Percentiles rank a stretch among this genome's conserved stretches.
Conservation (phyloP, 1,139 yeast genomes). For the Protomyces gravidus region DNA sequence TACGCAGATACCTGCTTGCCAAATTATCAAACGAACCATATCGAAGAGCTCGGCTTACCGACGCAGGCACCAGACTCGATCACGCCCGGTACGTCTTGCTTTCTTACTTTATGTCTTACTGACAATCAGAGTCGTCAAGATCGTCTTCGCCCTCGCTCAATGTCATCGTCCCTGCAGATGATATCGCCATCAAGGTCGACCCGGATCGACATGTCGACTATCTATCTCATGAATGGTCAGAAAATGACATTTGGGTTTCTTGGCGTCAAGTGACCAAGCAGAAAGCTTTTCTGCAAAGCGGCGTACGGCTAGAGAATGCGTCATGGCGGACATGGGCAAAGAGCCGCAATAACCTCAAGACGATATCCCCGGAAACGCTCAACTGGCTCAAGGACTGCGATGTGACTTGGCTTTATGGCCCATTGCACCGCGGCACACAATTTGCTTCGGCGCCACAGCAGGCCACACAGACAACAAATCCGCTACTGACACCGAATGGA, state of each 20-base stretch:
- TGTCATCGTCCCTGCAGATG: conserved; percentile 55
- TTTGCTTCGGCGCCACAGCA: conserved; percentile 22
- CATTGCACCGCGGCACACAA: conserved; percentile 45
- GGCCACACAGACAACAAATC: background rate
- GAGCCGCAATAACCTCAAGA: conserved; percentile 62
- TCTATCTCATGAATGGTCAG: conserved; percentile 92
- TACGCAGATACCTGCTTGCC: background rate
- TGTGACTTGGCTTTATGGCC: conserved; percentile 86
- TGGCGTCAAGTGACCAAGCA: conserved; percentile 89
- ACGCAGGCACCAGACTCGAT: background rate
- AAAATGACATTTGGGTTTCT: conserved; percentile 81
- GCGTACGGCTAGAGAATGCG: conserved; percentile 72
- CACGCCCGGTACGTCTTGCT: background rate
- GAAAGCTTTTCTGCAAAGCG: conserved; percentile 56
- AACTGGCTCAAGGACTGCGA: conserved; percentile 77
- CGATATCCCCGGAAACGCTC: conserved; percentile 70
- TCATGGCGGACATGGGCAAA: conserved; percentile 90
- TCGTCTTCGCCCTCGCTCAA: conserved; percentile 27
- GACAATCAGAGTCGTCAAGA: conserved; percentile 12
- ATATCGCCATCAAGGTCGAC: conserved; percentile 70
- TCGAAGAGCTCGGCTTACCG: background rate
- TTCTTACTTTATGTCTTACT: background rate
- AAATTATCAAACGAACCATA: background rate
- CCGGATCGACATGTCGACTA: conserved; percentile 92
- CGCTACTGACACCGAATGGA: background rate